Evolutionary conservation across 352 stramenopile genomes (phyloP), one percentile per base, ranked within the genome.

Genomic region (Phytophthora macrochlamydospora): DNA sequence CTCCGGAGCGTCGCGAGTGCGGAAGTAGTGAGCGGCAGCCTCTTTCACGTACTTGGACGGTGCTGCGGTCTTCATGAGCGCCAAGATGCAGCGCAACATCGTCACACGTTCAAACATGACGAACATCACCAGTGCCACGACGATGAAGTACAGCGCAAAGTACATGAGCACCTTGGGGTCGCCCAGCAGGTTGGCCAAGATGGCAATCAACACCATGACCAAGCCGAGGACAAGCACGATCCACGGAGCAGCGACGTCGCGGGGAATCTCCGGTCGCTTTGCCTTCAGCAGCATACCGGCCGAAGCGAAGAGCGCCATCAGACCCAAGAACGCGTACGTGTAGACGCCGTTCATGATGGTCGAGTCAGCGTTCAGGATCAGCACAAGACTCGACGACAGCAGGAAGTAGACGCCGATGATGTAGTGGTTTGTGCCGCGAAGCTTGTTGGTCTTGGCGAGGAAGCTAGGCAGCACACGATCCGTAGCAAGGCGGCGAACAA

Each of bases 221-320:
- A 79, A 71, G 7, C 71, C 75, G 7, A 84, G 49, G 14, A 68
- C 48, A 1, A 64, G 18, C 11, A 32, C 42, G 1, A 14, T 51
- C 80, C 88, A 93, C 18, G 80, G 65, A 3, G 86, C 80, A 51
- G 58, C 67, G 12, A 87, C 74, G 2, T 88, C 83, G n/a, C 84
- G 73, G 0, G 87, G 89, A 14, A 97, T 85, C 14, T 81, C 75
- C 14, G 78, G 71, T 13, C 90, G 69, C 66, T 97, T 97, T 46
- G 79, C 62, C 69, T 97, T 97, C 43, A 97, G 81, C 37, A 94
- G 44, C 56, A 96, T 91, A 37, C 83, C 90, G 31, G 84, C 89
- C 45, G 69, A 67, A 13, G 85, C 77, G 62, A 97, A 97, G 28
- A 96, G 78, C 28, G 68, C 71, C 81, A 97, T 93, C 18, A 97